phyloP scores from a whole-genome alignment of 345 rosid genomes.

The Atalantia buxifolia region DNA sequence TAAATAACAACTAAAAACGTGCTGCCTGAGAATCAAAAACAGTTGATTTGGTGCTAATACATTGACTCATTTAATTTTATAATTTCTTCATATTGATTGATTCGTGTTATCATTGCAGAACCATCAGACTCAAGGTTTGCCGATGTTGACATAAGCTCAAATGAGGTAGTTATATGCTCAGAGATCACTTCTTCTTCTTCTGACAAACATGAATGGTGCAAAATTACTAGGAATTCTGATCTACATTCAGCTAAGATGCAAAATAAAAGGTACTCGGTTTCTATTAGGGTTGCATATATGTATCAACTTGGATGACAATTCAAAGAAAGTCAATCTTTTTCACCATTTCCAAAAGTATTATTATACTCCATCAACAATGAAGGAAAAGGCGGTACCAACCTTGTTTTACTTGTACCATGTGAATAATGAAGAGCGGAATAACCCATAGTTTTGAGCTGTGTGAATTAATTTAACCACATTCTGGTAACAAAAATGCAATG shows the following conservation, averaged over 20 bases:
- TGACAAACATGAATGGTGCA: slow-evolving; percentile 75
- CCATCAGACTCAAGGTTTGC: slow-evolving; percentile 57
- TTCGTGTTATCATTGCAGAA: slow-evolving; percentile 40
- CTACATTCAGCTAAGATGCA: slow-evolving; percentile 55
- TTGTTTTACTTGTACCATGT: not conserved
- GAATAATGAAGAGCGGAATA: not conserved
- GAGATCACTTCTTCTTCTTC: slow-evolving; percentile 43
- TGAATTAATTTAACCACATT: not conserved
- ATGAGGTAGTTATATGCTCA: slow-evolving; percentile 58
- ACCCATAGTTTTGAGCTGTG: not conserved
- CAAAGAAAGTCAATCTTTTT: not conserved
- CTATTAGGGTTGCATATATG: not conserved
- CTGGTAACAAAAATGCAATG: not conserved
- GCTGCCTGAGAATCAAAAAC: not conserved
- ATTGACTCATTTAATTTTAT: not conserved
- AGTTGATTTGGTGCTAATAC: not conserved
- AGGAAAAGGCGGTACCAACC: not conserved
- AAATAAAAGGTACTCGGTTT: slow-evolving; percentile 50
- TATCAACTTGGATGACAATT: not conserved
- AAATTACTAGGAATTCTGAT: slow-evolving; percentile 57
- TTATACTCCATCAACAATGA: not conserved
- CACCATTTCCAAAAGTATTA: not conserved
- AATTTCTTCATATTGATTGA: not conserved
- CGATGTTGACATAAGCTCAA: slow-evolving; percentile 58
- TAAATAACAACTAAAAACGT: not conserved